phyloP scores from a whole-genome alignment of 176 grass and related monocot species.

The Aegilops bicornis region DNA sequence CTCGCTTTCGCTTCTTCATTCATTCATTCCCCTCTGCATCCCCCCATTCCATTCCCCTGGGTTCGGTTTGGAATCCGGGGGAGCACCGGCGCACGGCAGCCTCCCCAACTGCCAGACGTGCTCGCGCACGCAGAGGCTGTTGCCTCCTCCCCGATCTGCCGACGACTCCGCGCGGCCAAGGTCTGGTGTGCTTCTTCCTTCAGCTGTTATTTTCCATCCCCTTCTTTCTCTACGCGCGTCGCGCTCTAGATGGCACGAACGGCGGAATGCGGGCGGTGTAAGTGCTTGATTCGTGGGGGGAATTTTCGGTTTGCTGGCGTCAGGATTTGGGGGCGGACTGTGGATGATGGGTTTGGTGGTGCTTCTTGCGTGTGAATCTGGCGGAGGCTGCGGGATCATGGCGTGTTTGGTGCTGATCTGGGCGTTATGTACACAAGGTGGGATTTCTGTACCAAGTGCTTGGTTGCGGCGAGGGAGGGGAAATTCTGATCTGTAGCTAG shows the following conservation, averaged over 20 bases:
- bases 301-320: neutral
- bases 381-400: neutral
- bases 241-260: neutral
- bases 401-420: neutral
- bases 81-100: conserved; percentile 5
- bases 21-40: neutral
- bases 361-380: neutral
- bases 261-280: conserved; percentile 19
- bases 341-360: neutral
- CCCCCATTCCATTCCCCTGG: conserved; percentile 14
- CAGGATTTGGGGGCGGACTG: neutral
- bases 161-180: neutral
- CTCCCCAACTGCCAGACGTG: neutral
- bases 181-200: neutral
- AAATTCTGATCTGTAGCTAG: neutral
- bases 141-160: neutral
- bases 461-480: neutral
- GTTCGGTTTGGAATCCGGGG: conserved; percentile 25
- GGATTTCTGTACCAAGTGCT: neutral
- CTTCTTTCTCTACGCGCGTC: neutral
- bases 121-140: neutral
- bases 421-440: neutral
- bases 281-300: neutral
- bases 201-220: neutral
- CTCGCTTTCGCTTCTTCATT: conserved; percentile 10